Evolutionary conservation across 306 rosid species (phyloP), one percentile per base, ranked within the genome.

Genomic region (Cucumis hystrix): DNA sequence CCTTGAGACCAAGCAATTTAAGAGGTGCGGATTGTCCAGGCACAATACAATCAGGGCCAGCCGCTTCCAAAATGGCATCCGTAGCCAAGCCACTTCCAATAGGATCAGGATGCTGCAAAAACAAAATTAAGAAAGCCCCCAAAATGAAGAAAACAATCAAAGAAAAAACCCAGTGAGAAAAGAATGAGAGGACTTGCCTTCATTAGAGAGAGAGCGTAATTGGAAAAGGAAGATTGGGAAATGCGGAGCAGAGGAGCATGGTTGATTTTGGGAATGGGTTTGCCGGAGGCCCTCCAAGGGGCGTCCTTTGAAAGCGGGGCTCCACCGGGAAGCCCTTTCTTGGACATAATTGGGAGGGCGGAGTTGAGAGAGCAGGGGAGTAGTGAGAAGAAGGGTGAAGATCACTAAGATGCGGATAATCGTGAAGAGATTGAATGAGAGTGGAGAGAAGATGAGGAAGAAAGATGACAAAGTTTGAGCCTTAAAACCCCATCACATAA

Each of bases 21-120:
- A 92, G 3, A 54, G 98, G 99, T 28, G 82, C 37, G 14, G 58
- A 64, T 77, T 90, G 96, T 39, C 99, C 99, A 0, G 99, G 99
- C 39, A 95, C 92, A 61, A 90, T 80, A 69, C 99, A 95, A 6
- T 95, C 99, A 65, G 97, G 97, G 18, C 99, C 99, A 14, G 99
- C 97, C 1, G 97, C 84, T 87, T 95, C 97, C 35, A 92, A 91
- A 12, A 92, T 79, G 61, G 97, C 99, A n/a, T 82, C 96, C 58
- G 79, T 82, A 3, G 93, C 97, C 17, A 95, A 86, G 28, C 97
- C 97, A 82, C 10, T 74, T 9, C 96, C 99, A 4, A 95, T 84
- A 15, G 99, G 97, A 75, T 95, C 83, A 6, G 87, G 87, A 70
- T 84, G 87, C 99, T 95, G 86, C 80, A 43, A 62, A 67, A 25